Evolutionary conservation across 768 basidiomycete species (phyloP).

Genomic region (Leccinum subgranulosum): DNA sequence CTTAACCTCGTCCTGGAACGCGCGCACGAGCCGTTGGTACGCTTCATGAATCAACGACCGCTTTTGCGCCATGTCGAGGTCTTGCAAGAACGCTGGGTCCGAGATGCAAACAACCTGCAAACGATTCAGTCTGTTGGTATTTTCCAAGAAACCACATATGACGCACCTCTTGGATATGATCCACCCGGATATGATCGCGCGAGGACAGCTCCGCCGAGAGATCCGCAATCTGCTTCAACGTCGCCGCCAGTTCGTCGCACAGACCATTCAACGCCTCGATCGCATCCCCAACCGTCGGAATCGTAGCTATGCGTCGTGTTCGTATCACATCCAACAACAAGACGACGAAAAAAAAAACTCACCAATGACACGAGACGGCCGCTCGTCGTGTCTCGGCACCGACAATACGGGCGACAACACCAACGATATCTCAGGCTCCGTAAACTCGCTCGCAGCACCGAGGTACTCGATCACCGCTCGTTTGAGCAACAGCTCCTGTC

Average conservation of each 20-base stretch:
- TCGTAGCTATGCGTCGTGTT: slow-evolving; percentile 46
- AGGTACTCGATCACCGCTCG: slow-evolving; percentile 65
- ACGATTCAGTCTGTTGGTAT: too few relatives aligned
- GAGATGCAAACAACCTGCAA: slow-evolving; percentile 46
- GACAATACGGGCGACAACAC: slow-evolving; percentile 65
- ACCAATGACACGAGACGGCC: slow-evolving; percentile 57
- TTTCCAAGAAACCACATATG: background rate
- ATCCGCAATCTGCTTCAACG: slow-evolving; percentile 45
- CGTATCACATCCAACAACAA: background rate
- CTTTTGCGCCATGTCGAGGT: slow-evolving; percentile 67
- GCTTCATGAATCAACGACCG: slow-evolving; percentile 59
- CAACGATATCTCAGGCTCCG: slow-evolving; percentile 72
- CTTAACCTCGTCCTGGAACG: slow-evolving; percentile 42
- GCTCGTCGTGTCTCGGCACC: slow-evolving; percentile 29
- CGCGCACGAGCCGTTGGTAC: slow-evolving; percentile 44
- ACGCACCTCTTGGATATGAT: slow-evolving; percentile 67
- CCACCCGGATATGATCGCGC: slow-evolving; percentile 62
- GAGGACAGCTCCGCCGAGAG: slow-evolving; percentile 52
- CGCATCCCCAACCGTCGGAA: slow-evolving; percentile 74
- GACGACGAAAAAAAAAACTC: slow-evolving; percentile 17
- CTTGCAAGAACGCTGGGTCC: slow-evolving; percentile 56
- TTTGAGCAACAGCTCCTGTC: too few relatives aligned
- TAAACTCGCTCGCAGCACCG: slow-evolving; percentile 69
- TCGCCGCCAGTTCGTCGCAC: slow-evolving; percentile 55
- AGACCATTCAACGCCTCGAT: slow-evolving; percentile 65